phyloP scores from a whole-genome alignment of 1,284 basidiomycete species.

The Irpex rosettiformis region DNA sequence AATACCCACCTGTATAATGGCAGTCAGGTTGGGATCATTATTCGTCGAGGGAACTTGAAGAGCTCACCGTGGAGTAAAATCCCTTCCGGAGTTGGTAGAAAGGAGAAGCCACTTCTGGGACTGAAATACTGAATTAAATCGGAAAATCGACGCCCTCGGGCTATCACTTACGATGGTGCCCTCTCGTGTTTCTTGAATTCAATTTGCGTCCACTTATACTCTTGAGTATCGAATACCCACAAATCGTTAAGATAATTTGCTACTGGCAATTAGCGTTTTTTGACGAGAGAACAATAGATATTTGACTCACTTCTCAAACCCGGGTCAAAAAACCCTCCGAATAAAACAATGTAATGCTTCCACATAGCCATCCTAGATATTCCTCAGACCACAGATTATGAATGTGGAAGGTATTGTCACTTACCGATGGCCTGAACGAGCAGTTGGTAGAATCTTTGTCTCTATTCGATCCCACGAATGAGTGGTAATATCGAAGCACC shows the following conservation, averaged over 20 bases:
- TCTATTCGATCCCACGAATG: conserved; percentile 91
- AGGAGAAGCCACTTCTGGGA: conserved; percentile 85
- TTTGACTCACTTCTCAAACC: conserved; percentile 60
- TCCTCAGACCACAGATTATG: neutral
- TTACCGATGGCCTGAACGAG: conserved; percentile 82
- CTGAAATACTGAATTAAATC: conserved; percentile 32
- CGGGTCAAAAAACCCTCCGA: conserved; percentile 87
- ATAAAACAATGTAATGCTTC: conserved; percentile 86
- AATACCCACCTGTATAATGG: conserved; percentile 73
- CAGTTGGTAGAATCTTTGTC: conserved; percentile 76
- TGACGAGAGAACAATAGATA: neutral
- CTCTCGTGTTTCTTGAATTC: conserved; percentile 69
- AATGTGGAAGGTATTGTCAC: conserved; percentile 15
- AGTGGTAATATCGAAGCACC: conserved; percentile 72
- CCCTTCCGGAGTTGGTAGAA: conserved; percentile 79
- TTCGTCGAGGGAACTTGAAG: too few species aligned
- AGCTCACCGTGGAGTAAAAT: conserved; percentile 74
- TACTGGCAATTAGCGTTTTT: conserved; percentile 22
- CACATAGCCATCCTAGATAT: conserved; percentile 77
- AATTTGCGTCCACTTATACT: conserved; percentile 86
- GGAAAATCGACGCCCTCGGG: neutral
- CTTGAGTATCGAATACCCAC: conserved; percentile 86
- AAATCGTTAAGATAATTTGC: conserved; percentile 86
- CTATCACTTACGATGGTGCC: conserved; percentile 58
- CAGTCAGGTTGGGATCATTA: neutral